Conservation (phyloP, 2,329 filamentous ascomycete genomes). For the Dothideomycetes sp. region DNA sequence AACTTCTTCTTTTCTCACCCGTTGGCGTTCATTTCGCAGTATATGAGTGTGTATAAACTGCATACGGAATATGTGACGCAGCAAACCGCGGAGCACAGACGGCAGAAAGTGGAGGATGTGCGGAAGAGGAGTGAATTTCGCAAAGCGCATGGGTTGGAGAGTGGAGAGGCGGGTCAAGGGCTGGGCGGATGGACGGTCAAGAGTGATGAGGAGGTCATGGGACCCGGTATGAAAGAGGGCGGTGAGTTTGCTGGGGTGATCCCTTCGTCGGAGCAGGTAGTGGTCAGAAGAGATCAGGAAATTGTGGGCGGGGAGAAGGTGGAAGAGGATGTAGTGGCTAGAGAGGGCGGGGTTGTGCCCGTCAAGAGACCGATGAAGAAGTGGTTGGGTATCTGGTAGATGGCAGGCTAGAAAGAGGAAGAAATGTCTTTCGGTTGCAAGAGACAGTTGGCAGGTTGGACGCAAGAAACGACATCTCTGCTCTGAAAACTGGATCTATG, state of each 20-base stretch:
- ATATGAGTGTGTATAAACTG: constrained; percentile 62
- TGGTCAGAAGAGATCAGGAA: not conserved
- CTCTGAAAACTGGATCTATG: no score
- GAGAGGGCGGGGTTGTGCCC: not conserved
- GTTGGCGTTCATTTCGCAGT: constrained; percentile 51
- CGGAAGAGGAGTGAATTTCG: constrained; percentile 78
- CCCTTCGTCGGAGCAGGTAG: not conserved
- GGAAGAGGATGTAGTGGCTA: constrained; percentile 18
- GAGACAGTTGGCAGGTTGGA: no score
- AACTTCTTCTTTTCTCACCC: constrained; percentile 62
- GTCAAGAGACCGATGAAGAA: constrained; percentile 55
- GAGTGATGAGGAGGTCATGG: constrained; percentile 22
- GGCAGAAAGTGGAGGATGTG: constrained; percentile 69
- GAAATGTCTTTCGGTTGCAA: no score
- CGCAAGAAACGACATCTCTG: no score
- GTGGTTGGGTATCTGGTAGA: constrained; percentile 71
- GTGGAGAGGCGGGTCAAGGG: constrained; percentile 32
- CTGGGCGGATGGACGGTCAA: constrained; percentile 39
- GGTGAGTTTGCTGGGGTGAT: constrained; percentile 15
- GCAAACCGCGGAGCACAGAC: constrained; percentile 59
- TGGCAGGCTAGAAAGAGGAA: not conserved
- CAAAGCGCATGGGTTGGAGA: constrained; percentile 71
- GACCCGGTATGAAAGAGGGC: constrained; percentile 26
- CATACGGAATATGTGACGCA: constrained; percentile 62
- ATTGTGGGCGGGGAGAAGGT: constrained; percentile 24